Conservation (phyloP, 495 filamentous ascomycete genomes). For the Xylaria acuta region DNA sequence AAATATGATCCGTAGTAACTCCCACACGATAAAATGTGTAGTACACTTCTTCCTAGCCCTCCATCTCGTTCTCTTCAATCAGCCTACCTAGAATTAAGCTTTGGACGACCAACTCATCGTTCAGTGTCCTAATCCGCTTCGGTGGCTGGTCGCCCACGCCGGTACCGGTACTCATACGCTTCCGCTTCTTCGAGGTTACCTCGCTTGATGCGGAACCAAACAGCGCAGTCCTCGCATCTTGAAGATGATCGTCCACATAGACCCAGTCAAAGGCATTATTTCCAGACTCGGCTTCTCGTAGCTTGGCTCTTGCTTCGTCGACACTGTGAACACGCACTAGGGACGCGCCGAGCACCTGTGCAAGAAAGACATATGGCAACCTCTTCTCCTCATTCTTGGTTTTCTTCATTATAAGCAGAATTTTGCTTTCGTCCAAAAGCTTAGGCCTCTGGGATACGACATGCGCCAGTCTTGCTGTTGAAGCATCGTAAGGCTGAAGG, state of each 20-base stretch:
- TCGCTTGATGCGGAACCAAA: conserved; percentile 36
- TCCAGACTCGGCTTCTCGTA: conserved; percentile 58
- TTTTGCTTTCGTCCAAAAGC: conserved; percentile 68
- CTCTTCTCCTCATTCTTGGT: conserved; percentile 66
- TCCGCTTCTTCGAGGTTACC: conserved; percentile 48
- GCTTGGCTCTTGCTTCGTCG: conserved; percentile 63
- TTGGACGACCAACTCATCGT: conserved; percentile 90
- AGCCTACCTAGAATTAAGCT: conserved; percentile 87
- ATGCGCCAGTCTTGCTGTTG: conserved; percentile 59
- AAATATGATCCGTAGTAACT: conserved; percentile 23
- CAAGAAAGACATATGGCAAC: conserved; percentile 70
- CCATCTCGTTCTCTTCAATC: conserved; percentile 65
- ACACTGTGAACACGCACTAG: conserved; percentile 69
- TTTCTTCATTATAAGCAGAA: conserved; percentile 78
- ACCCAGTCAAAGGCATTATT: conserved; percentile 75
- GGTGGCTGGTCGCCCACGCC: conserved; percentile 42
- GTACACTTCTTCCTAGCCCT: conserved; percentile 30
- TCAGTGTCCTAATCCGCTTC: conserved; percentile 66
- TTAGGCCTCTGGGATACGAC: conserved; percentile 64
- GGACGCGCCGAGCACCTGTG: conserved; percentile 75
- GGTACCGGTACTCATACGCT: conserved; percentile 45
- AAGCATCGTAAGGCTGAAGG: conserved; percentile 64
- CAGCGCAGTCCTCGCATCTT: conserved; percentile 32
- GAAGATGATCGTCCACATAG: conserved; percentile 67
- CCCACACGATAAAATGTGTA: conserved; percentile 5